These are phyloP conservation scores for Myriosclerotinia duriaeana DNA, from an alignment of 2,329 filamentous ascomycete species.

Conservation along the genomic window DNA sequence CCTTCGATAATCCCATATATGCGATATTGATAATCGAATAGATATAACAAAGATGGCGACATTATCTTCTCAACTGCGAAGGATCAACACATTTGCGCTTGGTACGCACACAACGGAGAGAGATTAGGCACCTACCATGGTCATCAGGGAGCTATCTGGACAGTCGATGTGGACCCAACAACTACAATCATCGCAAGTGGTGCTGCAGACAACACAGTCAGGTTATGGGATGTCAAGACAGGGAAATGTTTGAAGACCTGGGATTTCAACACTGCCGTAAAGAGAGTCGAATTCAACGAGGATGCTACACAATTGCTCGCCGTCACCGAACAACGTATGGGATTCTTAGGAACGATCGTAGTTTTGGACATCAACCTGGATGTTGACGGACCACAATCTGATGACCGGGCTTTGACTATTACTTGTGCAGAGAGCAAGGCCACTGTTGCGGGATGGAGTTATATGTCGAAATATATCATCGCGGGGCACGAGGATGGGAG, in stretches of 20 bases:
- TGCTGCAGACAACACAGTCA: slow-evolving; percentile 96
- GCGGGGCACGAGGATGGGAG: slow-evolving; percentile 96
- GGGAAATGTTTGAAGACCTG: slow-evolving; percentile 94
- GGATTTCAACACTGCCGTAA: slow-evolving; percentile 96
- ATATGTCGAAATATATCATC: slow-evolving; percentile 92
- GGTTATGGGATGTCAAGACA: slow-evolving; percentile 92
- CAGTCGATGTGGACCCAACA: slow-evolving; percentile 92
- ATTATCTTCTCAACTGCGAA: slow-evolving; percentile 94
- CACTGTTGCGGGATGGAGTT: slow-evolving; percentile 96
- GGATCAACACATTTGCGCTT: slow-evolving; percentile 94
- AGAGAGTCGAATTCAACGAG: slow-evolving; percentile 95
- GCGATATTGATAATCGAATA: slow-evolving; percentile 41
- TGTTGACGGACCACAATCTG: slow-evolving; percentile 76
- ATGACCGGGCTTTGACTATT: slow-evolving; percentile 82
- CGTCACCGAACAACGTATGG: slow-evolving; percentile 98
- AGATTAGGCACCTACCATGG: slow-evolving; percentile 94
- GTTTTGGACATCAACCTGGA: slow-evolving; percentile 88
- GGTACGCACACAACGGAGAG: slow-evolving; percentile 98
- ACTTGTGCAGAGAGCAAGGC: slow-evolving; percentile 96
- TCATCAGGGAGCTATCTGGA: slow-evolving; percentile 98
- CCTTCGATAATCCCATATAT: slow-evolving; percentile 22
- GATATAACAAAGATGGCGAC: slow-evolving; percentile 93
- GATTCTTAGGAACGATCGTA: slow-evolving; percentile 89
- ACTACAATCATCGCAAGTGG: slow-evolving; percentile 89
- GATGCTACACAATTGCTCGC: slow-evolving; percentile 88